Evolutionary conservation across 2,329 filamentous ascomycete species (phyloP).

Genomic region (Hymenoscyphus linearis): DNA sequence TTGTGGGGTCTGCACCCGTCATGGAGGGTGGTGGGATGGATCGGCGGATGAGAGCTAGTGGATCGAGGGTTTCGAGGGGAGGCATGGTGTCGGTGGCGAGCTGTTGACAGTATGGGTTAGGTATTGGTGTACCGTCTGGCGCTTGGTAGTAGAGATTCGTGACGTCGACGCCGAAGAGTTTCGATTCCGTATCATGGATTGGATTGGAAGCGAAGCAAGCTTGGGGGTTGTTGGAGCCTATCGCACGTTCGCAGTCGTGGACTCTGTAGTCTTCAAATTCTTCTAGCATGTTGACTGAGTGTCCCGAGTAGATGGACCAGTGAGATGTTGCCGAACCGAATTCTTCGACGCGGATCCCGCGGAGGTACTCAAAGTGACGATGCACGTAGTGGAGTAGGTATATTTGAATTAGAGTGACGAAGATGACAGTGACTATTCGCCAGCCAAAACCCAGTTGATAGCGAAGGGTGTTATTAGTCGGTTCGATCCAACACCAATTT

Average conservation of each 20-base stretch:
- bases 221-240: neutral
- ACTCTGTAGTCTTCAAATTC: neutral
- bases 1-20: neutral
- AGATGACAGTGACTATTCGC: neutral
- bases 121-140: neutral
- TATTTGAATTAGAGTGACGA: neutral
- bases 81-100: neutral
- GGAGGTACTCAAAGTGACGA: neutral
- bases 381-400: slow-evolving; percentile 1
- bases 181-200: neutral
- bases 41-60: neutral
- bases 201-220: neutral
- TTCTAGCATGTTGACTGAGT: neutral
- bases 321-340: neutral
- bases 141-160: neutral
- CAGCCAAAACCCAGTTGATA: slow-evolving; percentile 1
- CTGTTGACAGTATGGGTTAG: too few relatives aligned
- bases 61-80: neutral
- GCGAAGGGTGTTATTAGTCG: neutral
- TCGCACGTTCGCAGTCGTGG: neutral
- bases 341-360: neutral
- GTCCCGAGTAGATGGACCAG: neutral
- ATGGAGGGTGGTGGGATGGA: neutral
- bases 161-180: neutral
- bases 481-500: neutral